Conservation (phyloP, 2,329 filamentous ascomycete genomes). For the Neonectria magnoliae region DNA sequence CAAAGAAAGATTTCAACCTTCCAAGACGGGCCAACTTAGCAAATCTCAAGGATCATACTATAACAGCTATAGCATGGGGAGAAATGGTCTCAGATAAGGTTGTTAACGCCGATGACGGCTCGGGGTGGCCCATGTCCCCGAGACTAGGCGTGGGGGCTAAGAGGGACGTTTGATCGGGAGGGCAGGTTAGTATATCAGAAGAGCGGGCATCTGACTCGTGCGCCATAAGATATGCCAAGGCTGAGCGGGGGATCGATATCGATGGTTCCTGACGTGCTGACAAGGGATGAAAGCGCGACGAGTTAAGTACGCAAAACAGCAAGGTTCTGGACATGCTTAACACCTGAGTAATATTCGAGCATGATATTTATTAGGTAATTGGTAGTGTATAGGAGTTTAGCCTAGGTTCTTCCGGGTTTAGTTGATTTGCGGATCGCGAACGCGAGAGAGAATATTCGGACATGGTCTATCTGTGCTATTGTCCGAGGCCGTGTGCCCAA, state of each 20-base stretch:
- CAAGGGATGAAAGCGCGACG: not conserved
- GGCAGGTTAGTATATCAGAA: not conserved
- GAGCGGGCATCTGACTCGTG: not conserved
- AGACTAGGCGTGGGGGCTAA: not conserved
- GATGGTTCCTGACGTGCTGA: not conserved
- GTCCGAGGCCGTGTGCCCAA: not conserved
- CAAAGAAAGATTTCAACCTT: not conserved
- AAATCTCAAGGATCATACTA: not conserved
- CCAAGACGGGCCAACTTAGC: not conserved
- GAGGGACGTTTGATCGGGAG: not conserved
- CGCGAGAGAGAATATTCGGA: too few species aligned
- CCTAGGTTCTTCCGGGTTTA: not conserved
- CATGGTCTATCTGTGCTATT: not conserved
- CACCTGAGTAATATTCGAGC: not conserved
- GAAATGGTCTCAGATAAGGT: conserved; percentile 6
- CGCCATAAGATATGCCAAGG: not conserved
- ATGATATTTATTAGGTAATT: not conserved
- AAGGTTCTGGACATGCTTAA: not conserved
- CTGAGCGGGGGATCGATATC: not conserved
- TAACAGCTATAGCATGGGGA: not conserved
- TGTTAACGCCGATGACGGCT: conserved; percentile 8
- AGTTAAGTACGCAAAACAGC: not conserved
- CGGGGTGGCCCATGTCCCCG: not conserved
- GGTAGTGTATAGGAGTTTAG: not conserved
- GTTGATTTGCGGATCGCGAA: not conserved